Evolutionary conservation across 2,329 filamentous ascomycete genomes (phyloP).

Genomic region (Pyrenochaeta sp.): DNA sequence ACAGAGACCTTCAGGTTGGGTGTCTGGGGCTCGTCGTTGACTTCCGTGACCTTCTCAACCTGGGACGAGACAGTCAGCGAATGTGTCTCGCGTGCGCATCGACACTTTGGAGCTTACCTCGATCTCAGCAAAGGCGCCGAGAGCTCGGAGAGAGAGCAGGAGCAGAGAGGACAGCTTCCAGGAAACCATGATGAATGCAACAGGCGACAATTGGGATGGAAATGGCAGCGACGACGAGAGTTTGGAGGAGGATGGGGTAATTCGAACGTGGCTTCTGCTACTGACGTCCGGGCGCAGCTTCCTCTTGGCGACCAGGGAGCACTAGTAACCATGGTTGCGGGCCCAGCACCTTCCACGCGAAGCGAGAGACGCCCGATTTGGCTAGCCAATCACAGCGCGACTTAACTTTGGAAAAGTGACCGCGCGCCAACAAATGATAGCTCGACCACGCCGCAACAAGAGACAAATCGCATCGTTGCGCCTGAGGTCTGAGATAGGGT

Average conservation of each 20-base stretch:
- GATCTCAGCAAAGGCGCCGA: slow-evolving; percentile 69
- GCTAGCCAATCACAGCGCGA: too few relatives aligned
- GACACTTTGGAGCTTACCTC: slow-evolving; percentile 59
- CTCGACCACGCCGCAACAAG: slow-evolving; percentile 15
- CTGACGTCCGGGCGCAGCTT: slow-evolving; percentile 28
- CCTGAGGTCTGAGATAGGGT: too few relatives aligned
- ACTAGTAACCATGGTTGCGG: too few relatives aligned
- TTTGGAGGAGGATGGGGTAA: slow-evolving; percentile 20
- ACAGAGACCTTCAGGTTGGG: slow-evolving; percentile 64
- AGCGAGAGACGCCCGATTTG: slow-evolving; percentile 16
- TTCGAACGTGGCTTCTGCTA: slow-evolving; percentile 43
- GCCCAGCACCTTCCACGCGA: slow-evolving; percentile 18
- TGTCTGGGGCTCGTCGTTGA: slow-evolving; percentile 71
- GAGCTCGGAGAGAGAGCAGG: slow-evolving; percentile 72
- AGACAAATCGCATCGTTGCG: too few relatives aligned
- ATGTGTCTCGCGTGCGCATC: slow-evolving; percentile 46
- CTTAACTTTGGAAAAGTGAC: too few relatives aligned
- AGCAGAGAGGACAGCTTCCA: slow-evolving; percentile 76
- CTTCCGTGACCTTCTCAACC: slow-evolving; percentile 42
- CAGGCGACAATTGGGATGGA: slow-evolving; percentile 18
- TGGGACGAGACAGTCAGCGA: slow-evolving; percentile 31
- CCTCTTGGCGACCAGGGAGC: slow-evolving; percentile 19
- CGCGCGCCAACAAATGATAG: too few relatives aligned
- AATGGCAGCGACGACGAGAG: slow-evolving; percentile 8
- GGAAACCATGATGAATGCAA: slow-evolving; percentile 68